Evolutionary conservation across 2,329 filamentous ascomycete genomes (phyloP).

Genomic region (Didymella keratinophila): DNA sequence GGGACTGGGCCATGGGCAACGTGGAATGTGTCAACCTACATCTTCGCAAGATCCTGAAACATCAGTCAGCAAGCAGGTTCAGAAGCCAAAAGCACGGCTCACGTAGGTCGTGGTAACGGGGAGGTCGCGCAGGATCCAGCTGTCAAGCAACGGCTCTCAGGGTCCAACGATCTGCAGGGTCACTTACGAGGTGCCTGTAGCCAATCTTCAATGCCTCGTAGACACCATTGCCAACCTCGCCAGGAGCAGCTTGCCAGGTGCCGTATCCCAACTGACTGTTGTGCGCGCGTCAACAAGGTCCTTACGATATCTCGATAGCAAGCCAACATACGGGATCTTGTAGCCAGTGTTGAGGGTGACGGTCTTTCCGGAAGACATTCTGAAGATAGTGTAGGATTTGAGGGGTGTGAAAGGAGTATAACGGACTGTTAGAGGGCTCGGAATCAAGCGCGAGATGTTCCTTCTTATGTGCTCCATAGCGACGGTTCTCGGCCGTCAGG

Average conservation of each 20-base stretch:
- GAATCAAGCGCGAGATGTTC: slow-evolving; percentile 15
- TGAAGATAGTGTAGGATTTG: slow-evolving; percentile 24
- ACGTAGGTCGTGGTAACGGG: not conserved
- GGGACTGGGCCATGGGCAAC: not conserved
- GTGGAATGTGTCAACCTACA: slow-evolving; percentile 31
- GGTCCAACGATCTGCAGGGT: slow-evolving; percentile 3
- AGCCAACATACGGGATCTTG: slow-evolving; percentile 56
- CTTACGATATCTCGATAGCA: too few species aligned
- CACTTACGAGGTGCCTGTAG: slow-evolving; percentile 45
- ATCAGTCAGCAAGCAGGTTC: not conserved
- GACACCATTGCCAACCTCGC: slow-evolving; percentile 53
- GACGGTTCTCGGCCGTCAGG: slow-evolving; percentile 17
- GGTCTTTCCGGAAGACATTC: slow-evolving; percentile 49
- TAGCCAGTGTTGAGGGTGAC: slow-evolving; percentile 41
- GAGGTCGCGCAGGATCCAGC: slow-evolving; percentile 3
- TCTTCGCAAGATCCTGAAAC: slow-evolving; percentile 50
- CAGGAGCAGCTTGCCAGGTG: slow-evolving; percentile 47
- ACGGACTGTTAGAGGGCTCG: slow-evolving; percentile 2
- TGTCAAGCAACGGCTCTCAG: slow-evolving; percentile 5
- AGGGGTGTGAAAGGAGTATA: not conserved
- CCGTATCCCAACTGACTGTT: slow-evolving; percentile 49
- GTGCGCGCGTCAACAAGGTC: slow-evolving; percentile 46
- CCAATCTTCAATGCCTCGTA: slow-evolving; percentile 47
- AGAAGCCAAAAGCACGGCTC: not conserved
- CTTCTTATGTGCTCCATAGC: slow-evolving; percentile 27